These are phyloP conservation scores for Paulownia fortunei DNA, from an alignment of 257 asterid species.

Conservation along the genomic window DNA sequence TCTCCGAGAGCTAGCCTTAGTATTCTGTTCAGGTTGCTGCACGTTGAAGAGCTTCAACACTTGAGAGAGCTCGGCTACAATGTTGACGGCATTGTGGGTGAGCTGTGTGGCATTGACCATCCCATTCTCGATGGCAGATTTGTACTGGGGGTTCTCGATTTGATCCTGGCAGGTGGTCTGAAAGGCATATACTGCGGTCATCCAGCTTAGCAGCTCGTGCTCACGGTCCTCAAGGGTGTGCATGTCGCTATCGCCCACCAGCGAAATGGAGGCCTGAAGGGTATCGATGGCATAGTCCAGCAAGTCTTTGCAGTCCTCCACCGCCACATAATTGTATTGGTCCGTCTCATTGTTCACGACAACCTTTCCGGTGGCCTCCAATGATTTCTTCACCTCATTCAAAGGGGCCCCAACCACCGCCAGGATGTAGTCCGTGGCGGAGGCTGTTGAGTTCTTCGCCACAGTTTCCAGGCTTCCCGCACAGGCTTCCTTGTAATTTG, in stretches of 20 bases:
- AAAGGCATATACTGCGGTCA: conserved; percentile 49
- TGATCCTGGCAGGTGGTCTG: conserved; percentile 57
- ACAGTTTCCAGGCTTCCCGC: conserved; percentile 44
- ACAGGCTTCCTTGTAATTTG: conserved; percentile 58
- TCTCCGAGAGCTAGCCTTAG: background rate
- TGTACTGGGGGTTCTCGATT: conserved; percentile 49
- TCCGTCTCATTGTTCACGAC: conserved; percentile 39
- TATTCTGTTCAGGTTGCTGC: background rate
- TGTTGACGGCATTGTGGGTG: conserved; percentile 65
- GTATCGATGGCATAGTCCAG: conserved; percentile 51
- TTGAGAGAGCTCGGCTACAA: conserved; percentile 48
- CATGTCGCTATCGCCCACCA: conserved; percentile 44
- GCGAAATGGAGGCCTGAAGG: conserved; percentile 45
- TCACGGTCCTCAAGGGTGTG: conserved; percentile 42
- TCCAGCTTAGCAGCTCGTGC: conserved; percentile 63
- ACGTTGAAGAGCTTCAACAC: conserved; percentile 50
- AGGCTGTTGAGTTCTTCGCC: conserved; percentile 56
- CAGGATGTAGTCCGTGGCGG: conserved; percentile 58
- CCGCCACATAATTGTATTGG: conserved; percentile 41
- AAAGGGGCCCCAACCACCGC: conserved; percentile 52
- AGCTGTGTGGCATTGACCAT: conserved; percentile 56
- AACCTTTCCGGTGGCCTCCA: conserved; percentile 33
- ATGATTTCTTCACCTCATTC: conserved; percentile 44
- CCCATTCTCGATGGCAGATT: conserved; percentile 45
- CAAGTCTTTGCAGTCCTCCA: conserved; percentile 68